A percentile compares a stretch with the other conserved stretches of the same genome.
These are phyloP conservation scores for Penicillium goetzii DNA, from an alignment of 495 filamentous ascomycete genomes.

Conservation along the genomic window DNA sequence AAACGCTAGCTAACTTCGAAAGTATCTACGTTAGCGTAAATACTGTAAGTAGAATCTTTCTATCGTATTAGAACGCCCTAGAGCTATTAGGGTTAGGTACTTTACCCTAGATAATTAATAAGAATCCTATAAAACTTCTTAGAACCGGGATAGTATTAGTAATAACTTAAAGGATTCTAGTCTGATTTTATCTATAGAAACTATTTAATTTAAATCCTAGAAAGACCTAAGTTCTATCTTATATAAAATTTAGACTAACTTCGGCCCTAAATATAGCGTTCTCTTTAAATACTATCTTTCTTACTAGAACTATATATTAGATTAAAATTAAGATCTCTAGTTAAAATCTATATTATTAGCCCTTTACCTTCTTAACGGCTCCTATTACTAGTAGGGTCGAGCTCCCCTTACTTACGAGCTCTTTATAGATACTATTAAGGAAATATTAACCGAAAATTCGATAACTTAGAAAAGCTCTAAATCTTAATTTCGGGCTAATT, in stretches of 20 bases:
- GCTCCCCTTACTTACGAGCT: constrained; percentile 8
- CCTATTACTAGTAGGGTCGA: constrained; percentile 13
- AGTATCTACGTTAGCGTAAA: constrained; percentile 15
- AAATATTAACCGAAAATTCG: constrained; percentile 3
- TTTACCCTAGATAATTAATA: constrained; percentile 14
- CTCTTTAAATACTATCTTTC: constrained; percentile 1
- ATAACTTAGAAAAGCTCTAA: constrained; percentile 5
- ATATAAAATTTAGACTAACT: not conserved
- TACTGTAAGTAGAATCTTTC: constrained; percentile 16
- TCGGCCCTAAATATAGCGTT: constrained; percentile 1
- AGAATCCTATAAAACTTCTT: not conserved
- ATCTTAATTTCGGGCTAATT: constrained; percentile 11
- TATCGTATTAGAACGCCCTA: constrained; percentile 12
- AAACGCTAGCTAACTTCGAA: constrained; percentile 19
- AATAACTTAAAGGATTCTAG: too few relatives aligned
- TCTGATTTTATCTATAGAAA: too few relatives aligned
- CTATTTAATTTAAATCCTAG: too few relatives aligned
- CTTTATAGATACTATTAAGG: constrained; percentile 8
- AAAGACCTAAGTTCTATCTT: too few relatives aligned
- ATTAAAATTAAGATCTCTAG: constrained; percentile 8
- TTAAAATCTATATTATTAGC: constrained; percentile 9
- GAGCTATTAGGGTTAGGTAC: constrained; percentile 6
- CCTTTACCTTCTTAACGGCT: constrained; percentile 4
- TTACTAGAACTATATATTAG: constrained; percentile 10
- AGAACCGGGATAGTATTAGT: too few relatives aligned